Conservation (phyloP, 169 alveolate species). For the Theileria sp. region DNA sequence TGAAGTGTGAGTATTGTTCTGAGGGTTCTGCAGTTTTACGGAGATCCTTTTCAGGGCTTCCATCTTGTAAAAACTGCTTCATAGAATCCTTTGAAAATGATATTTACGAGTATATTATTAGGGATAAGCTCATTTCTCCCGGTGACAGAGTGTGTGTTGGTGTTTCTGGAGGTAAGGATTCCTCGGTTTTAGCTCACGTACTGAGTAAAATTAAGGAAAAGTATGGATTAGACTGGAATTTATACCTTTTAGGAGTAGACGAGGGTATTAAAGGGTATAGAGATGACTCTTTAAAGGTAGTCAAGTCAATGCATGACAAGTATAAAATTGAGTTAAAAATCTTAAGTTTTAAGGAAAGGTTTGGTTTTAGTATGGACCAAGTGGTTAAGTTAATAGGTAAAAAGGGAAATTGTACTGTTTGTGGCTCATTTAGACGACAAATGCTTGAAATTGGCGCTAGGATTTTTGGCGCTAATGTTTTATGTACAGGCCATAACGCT, state of each 20-base stretch:
- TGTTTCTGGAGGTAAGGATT: conserved; percentile 98
- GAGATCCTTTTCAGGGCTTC: conserved; percentile 87
- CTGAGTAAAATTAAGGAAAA: conserved; percentile 87
- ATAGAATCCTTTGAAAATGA: conserved; percentile 90
- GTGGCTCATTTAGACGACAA: conserved; percentile 97
- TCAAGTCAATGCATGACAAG: conserved; percentile 77
- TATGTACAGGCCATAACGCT: conserved; percentile 98
- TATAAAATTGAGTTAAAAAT: conserved; percentile 87
- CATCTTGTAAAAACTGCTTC: conserved; percentile 91
- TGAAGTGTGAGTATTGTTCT: conserved; percentile 9
- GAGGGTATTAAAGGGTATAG: conserved; percentile 98
- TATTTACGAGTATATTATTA: conserved; percentile 85
- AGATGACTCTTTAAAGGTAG: conserved; percentile 93
- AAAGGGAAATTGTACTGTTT: conserved; percentile 92
- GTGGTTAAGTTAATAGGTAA: conserved; percentile 90
- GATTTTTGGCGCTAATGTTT: conserved; percentile 85
- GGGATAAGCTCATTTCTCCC: conserved; percentile 68
- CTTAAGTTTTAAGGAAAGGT: conserved; percentile 86
- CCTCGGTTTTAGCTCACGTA: conserved; percentile 94
- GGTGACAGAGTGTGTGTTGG: conserved; percentile 94
- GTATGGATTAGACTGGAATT: conserved; percentile 87
- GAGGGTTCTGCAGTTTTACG: conserved; percentile 78
- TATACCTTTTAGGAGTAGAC: conserved; percentile 92
- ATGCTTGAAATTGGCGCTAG: conserved; percentile 95
- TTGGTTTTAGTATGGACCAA: conserved; percentile 96